These are phyloP conservation scores for Aspergillus novoparasiticus DNA, from an alignment of 2,329 filamentous ascomycete species.

Conservation along the genomic window DNA sequence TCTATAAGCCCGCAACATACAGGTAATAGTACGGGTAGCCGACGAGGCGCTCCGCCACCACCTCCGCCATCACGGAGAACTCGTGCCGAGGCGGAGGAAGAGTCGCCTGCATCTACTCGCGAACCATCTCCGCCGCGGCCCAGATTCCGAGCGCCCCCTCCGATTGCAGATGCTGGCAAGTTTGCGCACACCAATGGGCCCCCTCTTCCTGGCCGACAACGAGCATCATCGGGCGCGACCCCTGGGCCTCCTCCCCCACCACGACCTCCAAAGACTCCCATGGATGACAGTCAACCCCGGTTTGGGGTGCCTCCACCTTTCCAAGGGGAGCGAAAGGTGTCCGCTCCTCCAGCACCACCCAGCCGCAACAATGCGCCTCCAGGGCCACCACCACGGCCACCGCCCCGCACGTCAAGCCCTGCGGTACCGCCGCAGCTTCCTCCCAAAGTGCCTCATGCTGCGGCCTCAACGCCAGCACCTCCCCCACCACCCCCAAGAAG, in stretches of 20 bases:
- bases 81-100: slow-evolving; percentile 54
- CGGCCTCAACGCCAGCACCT: slow-evolving; percentile 40
- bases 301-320: slow-evolving; percentile 84
- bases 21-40: slow-evolving; percentile 53
- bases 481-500: slow-evolving; percentile 60
- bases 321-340: slow-evolving; percentile 62
- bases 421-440: slow-evolving; percentile 54
- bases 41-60: slow-evolving; percentile 63
- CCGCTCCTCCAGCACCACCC: slow-evolving; percentile 72
- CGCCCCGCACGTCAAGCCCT: slow-evolving; percentile 50
- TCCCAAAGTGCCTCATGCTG: slow-evolving; percentile 44
- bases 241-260: slow-evolving; percentile 69
- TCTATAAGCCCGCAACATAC: slow-evolving; percentile 64
- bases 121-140: slow-evolving; percentile 72
- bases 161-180: slow-evolving; percentile 86
- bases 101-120: slow-evolving; percentile 63
- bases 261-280: slow-evolving; percentile 68
- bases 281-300: slow-evolving; percentile 66
- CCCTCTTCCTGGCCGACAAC: slow-evolving; percentile 49
- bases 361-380: slow-evolving; percentile 61
- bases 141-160: slow-evolving; percentile 81
- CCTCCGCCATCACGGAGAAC: slow-evolving; percentile 55
- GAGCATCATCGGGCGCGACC: slow-evolving; percentile 52
- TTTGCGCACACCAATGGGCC: slow-evolving; percentile 63
- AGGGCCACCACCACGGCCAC: slow-evolving; percentile 71